Percentiles rank a stretch among this genome's conserved stretches.
Conservation (phyloP, 805 yeast genomes). For the Pichia paraexigua region DNA sequence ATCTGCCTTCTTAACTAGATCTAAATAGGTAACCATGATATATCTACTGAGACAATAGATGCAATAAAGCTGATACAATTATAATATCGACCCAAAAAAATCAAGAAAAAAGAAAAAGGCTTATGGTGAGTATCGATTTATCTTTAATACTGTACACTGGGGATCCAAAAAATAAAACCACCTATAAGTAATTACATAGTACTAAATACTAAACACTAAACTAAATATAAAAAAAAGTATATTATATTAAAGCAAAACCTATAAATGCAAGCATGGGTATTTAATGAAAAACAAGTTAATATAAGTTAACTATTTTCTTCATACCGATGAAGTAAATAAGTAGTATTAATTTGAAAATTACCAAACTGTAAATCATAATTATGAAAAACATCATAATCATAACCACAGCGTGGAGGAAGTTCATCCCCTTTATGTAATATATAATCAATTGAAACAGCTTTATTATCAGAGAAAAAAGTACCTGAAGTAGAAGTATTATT, state of each 20-base stretch:
- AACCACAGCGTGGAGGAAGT: slow-evolving; percentile 21
- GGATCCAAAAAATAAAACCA: too few species aligned
- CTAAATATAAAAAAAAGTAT: too few species aligned
- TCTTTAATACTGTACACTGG: too few species aligned
- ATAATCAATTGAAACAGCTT: slow-evolving; percentile 11
- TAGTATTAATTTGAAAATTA: slow-evolving; percentile 17
- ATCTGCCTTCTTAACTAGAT: slow-evolving; percentile 25
- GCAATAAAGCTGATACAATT: too few species aligned
- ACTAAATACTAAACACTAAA: too few species aligned
- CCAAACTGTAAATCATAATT: slow-evolving; percentile 19
- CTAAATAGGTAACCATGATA: slow-evolving; percentile 14
- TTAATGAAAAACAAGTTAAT: background rate
- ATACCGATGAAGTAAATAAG: slow-evolving; percentile 15
- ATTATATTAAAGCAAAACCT: background rate
- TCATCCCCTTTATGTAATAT: slow-evolving; percentile 19
- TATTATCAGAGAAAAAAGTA: slow-evolving; percentile 1
- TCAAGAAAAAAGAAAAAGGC: background rate
- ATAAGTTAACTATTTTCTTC: background rate
- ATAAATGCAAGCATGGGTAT: background rate
- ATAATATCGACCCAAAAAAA: too few species aligned
- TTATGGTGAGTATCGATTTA: background rate
- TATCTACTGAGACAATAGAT: too few species aligned
- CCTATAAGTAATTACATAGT: too few species aligned
- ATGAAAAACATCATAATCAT: slow-evolving; percentile 20
- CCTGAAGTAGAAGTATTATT: slow-evolving; percentile 7